Conservation (phyloP, 495 filamentous ascomycete species). For the Parathielavia hyrcaniae region DNA sequence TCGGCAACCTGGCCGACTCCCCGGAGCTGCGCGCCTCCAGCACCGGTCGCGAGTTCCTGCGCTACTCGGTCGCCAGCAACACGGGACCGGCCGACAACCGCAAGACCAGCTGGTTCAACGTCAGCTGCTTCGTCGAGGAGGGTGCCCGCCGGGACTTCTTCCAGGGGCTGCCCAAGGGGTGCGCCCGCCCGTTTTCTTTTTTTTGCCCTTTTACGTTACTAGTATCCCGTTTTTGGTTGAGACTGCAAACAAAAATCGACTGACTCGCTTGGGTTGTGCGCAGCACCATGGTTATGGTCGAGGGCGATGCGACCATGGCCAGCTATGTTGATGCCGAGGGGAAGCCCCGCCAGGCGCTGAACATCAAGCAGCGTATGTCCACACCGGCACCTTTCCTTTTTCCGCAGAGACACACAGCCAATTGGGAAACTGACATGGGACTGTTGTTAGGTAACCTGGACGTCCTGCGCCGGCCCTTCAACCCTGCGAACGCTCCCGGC, state of each 20-base stretch:
- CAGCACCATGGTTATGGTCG: constrained; percentile 64
- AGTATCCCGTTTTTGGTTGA: background rate
- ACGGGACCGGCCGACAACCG: constrained; percentile 54
- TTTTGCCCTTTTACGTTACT: background rate
- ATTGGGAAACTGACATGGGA: constrained; percentile 8
- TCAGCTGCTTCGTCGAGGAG: constrained; percentile 56
- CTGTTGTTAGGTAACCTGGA: constrained; percentile 49
- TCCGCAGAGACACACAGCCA: background rate
- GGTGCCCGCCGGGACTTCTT: constrained; percentile 60
- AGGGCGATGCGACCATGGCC: constrained; percentile 62
- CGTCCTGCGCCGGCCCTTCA: constrained; percentile 32
- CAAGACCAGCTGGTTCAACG: constrained; percentile 69
- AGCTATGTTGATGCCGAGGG: constrained; percentile 59
- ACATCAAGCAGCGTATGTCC: constrained; percentile 67
- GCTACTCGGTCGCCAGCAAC: constrained; percentile 58
- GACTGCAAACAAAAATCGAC: background rate
- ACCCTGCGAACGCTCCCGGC: background rate
- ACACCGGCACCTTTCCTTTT: too few relatives aligned
- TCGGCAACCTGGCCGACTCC: constrained; percentile 64
- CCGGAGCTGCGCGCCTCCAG: constrained; percentile 63
- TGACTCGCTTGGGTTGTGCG: background rate
- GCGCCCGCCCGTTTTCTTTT: constrained; percentile 28
- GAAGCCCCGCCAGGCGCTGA: constrained; percentile 49
- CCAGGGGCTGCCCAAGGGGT: constrained; percentile 70
- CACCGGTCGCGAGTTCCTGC: constrained; percentile 60